Evolutionary conservation across 176 grass and related monocot genomes (phyloP).

Genomic region (Carex myosuroides): DNA sequence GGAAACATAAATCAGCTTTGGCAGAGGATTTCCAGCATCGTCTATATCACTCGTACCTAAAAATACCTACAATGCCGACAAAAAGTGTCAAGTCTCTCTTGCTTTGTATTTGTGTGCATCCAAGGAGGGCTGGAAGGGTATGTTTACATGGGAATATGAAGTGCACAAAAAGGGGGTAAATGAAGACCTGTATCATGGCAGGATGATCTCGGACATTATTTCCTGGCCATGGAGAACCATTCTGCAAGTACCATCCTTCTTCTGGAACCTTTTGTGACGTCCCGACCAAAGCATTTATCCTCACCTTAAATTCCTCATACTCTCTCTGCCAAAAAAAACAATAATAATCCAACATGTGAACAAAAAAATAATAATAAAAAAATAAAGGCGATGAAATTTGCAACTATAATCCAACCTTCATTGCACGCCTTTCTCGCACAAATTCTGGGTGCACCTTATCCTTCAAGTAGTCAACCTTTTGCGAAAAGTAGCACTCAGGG

Average conservation of each 20-base stretch:
- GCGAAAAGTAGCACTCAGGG: slow-evolving; percentile 40
- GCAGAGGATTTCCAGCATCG: slow-evolving; percentile 30
- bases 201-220: slow-evolving; percentile 49
- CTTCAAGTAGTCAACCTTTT: slow-evolving; percentile 42
- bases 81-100: neutral
- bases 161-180: neutral
- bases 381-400: slow-evolving; percentile 3
- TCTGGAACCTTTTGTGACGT: slow-evolving; percentile 41
- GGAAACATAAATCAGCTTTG: slow-evolving; percentile 40
- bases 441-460: slow-evolving; percentile 50
- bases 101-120: neutral
- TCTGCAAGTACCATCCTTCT: slow-evolving; percentile 41
- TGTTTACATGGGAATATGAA: neutral
- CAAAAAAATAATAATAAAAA: neutral
- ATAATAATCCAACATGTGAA: slow-evolving; percentile 1
- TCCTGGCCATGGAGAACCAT: slow-evolving; percentile 48
- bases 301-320: slow-evolving; percentile 39
- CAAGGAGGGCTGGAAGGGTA: neutral
- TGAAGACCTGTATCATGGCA: slow-evolving; percentile 43
- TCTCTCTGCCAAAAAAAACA: slow-evolving; percentile 27
- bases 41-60: slow-evolving; percentile 23
- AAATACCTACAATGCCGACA: slow-evolving; percentile 27
- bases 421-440: slow-evolving; percentile 42
- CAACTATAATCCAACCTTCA: slow-evolving; percentile 28
- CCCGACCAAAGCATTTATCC: slow-evolving; percentile 33